These are phyloP conservation scores for Epichloe aotearoae DNA, from an alignment of 2,329 filamentous ascomycete genomes.

Conservation along the genomic window DNA sequence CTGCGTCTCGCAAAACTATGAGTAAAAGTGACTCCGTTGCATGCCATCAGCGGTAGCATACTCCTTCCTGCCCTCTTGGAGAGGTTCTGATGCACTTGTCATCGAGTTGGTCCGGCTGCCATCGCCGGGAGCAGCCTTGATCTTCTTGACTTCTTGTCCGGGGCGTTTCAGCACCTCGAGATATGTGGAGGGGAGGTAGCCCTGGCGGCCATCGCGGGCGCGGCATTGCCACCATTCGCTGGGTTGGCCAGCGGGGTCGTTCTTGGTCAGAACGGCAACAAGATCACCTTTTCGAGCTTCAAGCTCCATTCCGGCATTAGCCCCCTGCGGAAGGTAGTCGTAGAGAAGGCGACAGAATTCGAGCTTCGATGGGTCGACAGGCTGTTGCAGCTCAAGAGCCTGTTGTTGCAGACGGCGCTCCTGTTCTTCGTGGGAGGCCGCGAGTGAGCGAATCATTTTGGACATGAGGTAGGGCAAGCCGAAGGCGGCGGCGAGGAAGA, in stretches of 20 bases:
- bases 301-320: slow-evolving; percentile 59
- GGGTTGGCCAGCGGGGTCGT: slow-evolving; percentile 78
- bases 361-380: slow-evolving; percentile 76
- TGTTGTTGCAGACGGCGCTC: slow-evolving; percentile 43
- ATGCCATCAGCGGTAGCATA: slow-evolving; percentile 41
- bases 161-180: slow-evolving; percentile 58
- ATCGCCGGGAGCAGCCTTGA: slow-evolving; percentile 36
- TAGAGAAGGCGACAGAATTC: slow-evolving; percentile 94
- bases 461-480: slow-evolving; percentile 94
- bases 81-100: slow-evolving; percentile 28
- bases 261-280: slow-evolving; percentile 85
- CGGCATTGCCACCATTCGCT: slow-evolving; percentile 97
- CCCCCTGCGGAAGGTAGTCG: slow-evolving; percentile 74
- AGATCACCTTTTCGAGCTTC: slow-evolving; percentile 90
- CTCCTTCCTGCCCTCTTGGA: slow-evolving; percentile 34
- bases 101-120: slow-evolving; percentile 35
- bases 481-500: slow-evolving; percentile 90
- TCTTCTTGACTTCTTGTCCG: slow-evolving; percentile 35
- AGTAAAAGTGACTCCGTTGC: slow-evolving; percentile 46
- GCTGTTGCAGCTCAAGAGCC: slow-evolving; percentile 35
- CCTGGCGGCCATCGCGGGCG: slow-evolving; percentile 76
- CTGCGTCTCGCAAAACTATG: slow-evolving; percentile 19
- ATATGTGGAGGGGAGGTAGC: slow-evolving; percentile 85
- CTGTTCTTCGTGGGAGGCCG: slow-evolving; percentile 74
- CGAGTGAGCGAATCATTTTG: slow-evolving; percentile 80